These are phyloP conservation scores for Pinus albicaulis DNA, from an alignment of 75 land plant genomes.

Conservation along the genomic window DNA sequence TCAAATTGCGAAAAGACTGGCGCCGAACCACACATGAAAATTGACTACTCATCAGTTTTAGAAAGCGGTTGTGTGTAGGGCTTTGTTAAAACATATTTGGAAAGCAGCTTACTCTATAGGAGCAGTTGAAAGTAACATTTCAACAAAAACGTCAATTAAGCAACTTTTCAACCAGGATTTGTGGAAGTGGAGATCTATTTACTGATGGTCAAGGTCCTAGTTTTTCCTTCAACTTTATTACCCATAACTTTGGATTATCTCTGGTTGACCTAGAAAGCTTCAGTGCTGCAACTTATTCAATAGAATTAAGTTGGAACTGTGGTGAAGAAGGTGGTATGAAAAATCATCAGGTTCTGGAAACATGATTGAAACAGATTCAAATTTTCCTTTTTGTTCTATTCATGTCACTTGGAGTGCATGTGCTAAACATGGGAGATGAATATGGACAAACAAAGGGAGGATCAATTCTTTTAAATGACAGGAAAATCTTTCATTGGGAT, in stretches of 20 bases:
- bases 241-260: slow-evolving; percentile 69
- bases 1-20: no score
- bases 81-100: no score
- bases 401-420: slow-evolving; percentile 85
- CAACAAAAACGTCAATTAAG: slow-evolving; percentile 68
- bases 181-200: slow-evolving; percentile 93
- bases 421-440: slow-evolving; percentile 98
- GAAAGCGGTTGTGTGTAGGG: no score
- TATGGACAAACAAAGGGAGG: slow-evolving; percentile 82
- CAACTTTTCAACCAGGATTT: slow-evolving; percentile 81
- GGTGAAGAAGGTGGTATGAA: slow-evolving; percentile 84
- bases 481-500: slow-evolving; percentile 10
- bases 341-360: slow-evolving; percentile 60
- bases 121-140: no score
- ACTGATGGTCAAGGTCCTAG: slow-evolving; percentile 86
- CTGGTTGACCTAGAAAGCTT: slow-evolving; percentile 92
- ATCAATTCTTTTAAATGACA: slow-evolving; percentile 29
- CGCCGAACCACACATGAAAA: no score
- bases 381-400: slow-evolving; percentile 76
- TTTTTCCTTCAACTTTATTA: slow-evolving; percentile 78
- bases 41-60: no score
- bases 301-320: slow-evolving; percentile 79
- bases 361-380: slow-evolving; percentile 75
- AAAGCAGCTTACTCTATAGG: no score
- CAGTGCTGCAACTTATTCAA: slow-evolving; percentile 20